Percentiles rank a stretch among this genome's conserved stretches.
Conservation (phyloP, 768 basidiomycete species). For the Crucibulum laeve region DNA sequence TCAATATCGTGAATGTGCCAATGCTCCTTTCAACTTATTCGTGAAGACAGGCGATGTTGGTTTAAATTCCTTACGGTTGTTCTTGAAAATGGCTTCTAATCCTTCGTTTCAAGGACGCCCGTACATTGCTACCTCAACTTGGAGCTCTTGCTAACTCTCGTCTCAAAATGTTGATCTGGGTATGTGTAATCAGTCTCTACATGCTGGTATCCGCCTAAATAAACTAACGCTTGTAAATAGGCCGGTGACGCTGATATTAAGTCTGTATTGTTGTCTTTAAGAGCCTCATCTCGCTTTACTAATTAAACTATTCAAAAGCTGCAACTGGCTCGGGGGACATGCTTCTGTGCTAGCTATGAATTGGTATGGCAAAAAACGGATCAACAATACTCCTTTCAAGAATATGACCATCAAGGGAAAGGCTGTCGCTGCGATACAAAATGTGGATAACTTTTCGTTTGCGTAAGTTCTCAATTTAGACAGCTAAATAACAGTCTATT, state of each 20-base stretch:
- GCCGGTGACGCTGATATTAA: slow-evolving; percentile 48
- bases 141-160: slow-evolving; percentile 39
- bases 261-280: slow-evolving; percentile 20
- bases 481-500: neutral
- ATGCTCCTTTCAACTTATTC: slow-evolving; percentile 38
- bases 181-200: slow-evolving; percentile 9
- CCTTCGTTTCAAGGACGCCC: slow-evolving; percentile 37
- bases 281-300: neutral
- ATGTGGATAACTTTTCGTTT: slow-evolving; percentile 64
- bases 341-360: slow-evolving; percentile 39
- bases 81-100: neutral
- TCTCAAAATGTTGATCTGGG: slow-evolving; percentile 45
- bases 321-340: slow-evolving; percentile 45
- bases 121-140: slow-evolving; percentile 47
- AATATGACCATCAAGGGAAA: slow-evolving; percentile 55
- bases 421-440: slow-evolving; percentile 55
- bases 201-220: neutral
- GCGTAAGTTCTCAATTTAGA: slow-evolving; percentile 38
- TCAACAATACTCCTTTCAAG: slow-evolving; percentile 31
- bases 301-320: slow-evolving; percentile 20
- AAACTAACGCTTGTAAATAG: slow-evolving; percentile 18
- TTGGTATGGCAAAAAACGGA: slow-evolving; percentile 38
- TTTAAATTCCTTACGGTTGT: neutral
- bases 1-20: slow-evolving; percentile 44
- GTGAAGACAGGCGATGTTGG: slow-evolving; percentile 52